Evolutionary conservation across 2,329 filamentous ascomycete genomes (phyloP).

Genomic region (Grosmannia serpens): DNA sequence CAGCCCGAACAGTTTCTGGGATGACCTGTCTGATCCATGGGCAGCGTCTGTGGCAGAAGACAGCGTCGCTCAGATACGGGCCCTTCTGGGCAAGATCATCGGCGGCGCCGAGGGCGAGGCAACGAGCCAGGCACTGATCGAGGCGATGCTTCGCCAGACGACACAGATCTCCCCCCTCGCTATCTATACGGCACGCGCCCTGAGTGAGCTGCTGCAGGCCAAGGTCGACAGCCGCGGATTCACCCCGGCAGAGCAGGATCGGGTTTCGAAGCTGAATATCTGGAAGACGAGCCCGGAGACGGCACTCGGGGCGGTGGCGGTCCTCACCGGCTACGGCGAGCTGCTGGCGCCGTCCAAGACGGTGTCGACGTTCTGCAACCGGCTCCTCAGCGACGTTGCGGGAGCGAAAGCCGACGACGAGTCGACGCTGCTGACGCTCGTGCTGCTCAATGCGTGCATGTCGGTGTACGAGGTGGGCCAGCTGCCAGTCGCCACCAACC

Average conservation of each 20-base stretch:
- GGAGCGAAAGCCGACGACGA: constrained; percentile 31
- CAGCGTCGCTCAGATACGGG: constrained; percentile 29
- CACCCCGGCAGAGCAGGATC: constrained; percentile 32
- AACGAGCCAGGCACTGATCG: constrained; percentile 26
- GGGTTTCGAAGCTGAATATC: constrained; percentile 31
- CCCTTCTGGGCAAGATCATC: constrained; percentile 23
- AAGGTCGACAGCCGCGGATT: constrained; percentile 36
- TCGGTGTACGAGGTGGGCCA: constrained; percentile 39
- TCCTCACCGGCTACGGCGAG: constrained; percentile 41
- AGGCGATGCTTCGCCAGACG: constrained; percentile 32
- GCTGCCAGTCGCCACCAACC: constrained; percentile 50
- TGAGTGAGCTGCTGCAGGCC: constrained; percentile 37
- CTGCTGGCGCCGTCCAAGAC: constrained; percentile 33
- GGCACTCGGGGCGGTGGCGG: constrained; percentile 35
- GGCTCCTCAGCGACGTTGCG: constrained; percentile 48
- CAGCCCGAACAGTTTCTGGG: constrained; percentile 35
- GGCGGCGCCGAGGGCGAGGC: constrained; percentile 12
- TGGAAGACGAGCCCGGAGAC: constrained; percentile 36
- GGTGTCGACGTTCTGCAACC: constrained; percentile 44
- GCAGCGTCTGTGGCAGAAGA: constrained; percentile 28
- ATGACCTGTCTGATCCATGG: constrained; percentile 23
- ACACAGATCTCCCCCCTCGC: constrained; percentile 28
- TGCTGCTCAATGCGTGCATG: constrained; percentile 42
- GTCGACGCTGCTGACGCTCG: constrained; percentile 35
- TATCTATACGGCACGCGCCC: constrained; percentile 40